Conservation (phyloP, 1,139 yeast genomes). For the Scheffersomyces insectosa region DNA sequence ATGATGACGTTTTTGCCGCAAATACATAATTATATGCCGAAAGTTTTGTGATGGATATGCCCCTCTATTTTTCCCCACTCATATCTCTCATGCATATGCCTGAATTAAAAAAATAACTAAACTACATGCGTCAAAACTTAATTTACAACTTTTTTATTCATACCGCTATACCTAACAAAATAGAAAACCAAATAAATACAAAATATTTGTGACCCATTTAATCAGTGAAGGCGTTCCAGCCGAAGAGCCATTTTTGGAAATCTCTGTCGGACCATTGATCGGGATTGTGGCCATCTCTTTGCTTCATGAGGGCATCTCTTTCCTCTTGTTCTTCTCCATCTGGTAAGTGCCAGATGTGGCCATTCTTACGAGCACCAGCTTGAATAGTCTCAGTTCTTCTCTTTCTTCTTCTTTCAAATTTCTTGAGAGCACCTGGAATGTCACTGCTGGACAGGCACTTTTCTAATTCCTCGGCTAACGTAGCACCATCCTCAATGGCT, state of each 20-base stretch:
- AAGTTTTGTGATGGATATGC: no score
- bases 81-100: no score
- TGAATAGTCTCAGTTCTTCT: background rate
- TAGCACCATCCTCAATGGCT: constrained; percentile 35
- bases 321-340: constrained; percentile 6
- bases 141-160: no score
- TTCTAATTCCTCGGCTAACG: constrained; percentile 15
- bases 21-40: no score
- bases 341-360: constrained; percentile 4
- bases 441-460: constrained; percentile 11
- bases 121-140: no score
- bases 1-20: no score
- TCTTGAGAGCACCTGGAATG: constrained; percentile 7
- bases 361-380: constrained; percentile 1
- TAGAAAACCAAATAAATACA: no score
- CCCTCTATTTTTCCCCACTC: no score
- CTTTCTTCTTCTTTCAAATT: background rate
- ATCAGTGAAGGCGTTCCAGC: constrained; percentile 12
- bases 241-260: constrained; percentile 14
- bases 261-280: constrained; percentile 14
- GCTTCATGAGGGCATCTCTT: background rate
- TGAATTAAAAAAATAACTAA: no score
- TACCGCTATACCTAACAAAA: no score
- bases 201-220: background rate
- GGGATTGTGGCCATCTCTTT: constrained; percentile 9